These are phyloP conservation scores for Gastrolobium villosum DNA, from an alignment of 306 rosid species.

Conservation along the genomic window DNA sequence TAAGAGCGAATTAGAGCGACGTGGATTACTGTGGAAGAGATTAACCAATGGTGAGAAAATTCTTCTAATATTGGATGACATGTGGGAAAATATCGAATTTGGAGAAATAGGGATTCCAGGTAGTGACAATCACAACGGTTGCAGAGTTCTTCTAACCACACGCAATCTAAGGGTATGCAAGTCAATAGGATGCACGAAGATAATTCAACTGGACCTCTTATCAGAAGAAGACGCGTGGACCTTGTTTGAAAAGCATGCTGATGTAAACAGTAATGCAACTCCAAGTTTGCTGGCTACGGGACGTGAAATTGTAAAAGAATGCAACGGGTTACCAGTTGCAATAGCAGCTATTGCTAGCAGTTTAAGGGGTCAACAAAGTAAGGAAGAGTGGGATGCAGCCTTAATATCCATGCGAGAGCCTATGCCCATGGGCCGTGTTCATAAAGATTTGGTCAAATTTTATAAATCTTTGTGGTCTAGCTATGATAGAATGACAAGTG, in stretches of 20 bases:
- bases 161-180: not conserved
- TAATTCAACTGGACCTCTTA: not conserved
- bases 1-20: not conserved
- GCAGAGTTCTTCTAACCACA: constrained; percentile 12
- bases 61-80: constrained; percentile 34
- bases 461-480: not conserved
- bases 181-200: not conserved
- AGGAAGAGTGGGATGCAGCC: not conserved
- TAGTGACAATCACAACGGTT: not conserved
- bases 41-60: not conserved
- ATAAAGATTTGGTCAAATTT: too few species aligned
- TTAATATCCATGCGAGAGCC: too few species aligned
- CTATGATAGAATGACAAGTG: not conserved
- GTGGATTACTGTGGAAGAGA: not conserved
- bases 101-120: not conserved
- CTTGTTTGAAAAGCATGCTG: not conserved
- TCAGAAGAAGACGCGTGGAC: not conserved
- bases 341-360: not conserved
- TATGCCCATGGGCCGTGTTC: too few species aligned
- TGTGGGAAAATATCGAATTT: not conserved
- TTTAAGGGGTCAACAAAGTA: not conserved
- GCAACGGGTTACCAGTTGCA: constrained; percentile 33
- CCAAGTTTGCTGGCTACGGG: not conserved
- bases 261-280: not conserved
- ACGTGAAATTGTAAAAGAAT: not conserved